Conservation (phyloP, 176 grass and related monocot genomes). For the Avena sativa region DNA sequence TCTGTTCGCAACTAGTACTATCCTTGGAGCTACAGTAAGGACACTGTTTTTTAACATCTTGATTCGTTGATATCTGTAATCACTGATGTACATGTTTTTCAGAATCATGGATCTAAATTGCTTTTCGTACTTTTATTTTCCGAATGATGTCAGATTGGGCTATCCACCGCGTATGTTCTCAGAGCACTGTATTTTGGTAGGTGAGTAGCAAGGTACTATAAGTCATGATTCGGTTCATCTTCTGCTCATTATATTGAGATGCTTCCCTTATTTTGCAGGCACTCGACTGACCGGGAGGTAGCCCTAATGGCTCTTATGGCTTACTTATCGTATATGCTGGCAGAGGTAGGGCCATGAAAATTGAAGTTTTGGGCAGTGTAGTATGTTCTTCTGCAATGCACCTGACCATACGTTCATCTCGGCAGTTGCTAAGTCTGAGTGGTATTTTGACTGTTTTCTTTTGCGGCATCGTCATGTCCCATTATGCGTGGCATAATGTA, state of each 20-base stretch:
- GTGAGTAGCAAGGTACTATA: constrained; percentile 45
- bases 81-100: neutral
- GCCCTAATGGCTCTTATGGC: constrained; percentile 93
- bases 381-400: neutral
- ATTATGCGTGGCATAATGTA: constrained; percentile 96
- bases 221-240: constrained; percentile 6
- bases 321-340: constrained; percentile 92
- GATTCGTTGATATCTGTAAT: neutral
- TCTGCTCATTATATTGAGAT: neutral
- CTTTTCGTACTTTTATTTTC: neutral
- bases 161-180: constrained; percentile 90
- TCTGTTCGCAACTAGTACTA: constrained; percentile 72
- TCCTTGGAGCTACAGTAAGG: constrained; percentile 80
- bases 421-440: constrained; percentile 69
- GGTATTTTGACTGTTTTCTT: constrained; percentile 95
- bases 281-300: constrained; percentile 91
- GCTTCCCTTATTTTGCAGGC: constrained; percentile 54
- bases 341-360: constrained; percentile 60
- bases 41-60: constrained; percentile 15
- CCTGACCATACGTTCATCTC: constrained; percentile 7
- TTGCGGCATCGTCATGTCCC: constrained; percentile 93
- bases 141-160: constrained; percentile 63
- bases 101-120: neutral
- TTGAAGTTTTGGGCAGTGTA: neutral
- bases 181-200: constrained; percentile 89